A percentile compares a stretch with the other conserved stretches of the same genome.
These are phyloP conservation scores for Penicillium coprophilum DNA, from an alignment of 495 filamentous ascomycete genomes.

Conservation along the genomic window DNA sequence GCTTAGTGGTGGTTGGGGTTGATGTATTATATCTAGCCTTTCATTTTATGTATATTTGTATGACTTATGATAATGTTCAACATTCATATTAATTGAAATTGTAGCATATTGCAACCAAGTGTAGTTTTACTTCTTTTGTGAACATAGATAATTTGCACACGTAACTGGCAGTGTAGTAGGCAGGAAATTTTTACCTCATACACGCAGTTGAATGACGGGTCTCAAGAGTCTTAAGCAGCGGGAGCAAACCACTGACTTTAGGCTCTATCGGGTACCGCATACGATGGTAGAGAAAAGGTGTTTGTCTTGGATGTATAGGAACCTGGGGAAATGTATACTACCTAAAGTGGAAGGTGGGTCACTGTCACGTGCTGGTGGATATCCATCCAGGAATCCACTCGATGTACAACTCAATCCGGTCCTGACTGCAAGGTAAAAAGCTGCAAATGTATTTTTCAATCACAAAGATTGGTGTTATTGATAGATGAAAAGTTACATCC, in stretches of 20 bases:
- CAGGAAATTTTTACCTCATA: too few relatives aligned
- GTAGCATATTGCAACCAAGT: too few relatives aligned
- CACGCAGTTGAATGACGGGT: too few relatives aligned
- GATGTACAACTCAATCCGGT: neutral
- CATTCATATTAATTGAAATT: too few relatives aligned
- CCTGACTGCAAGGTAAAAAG: neutral
- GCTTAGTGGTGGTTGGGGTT: neutral
- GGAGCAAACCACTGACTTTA: too few relatives aligned
- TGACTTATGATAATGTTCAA: neutral
- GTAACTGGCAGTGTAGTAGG: too few relatives aligned
- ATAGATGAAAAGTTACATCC: slow-evolving; percentile 20
- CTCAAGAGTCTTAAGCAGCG: too few relatives aligned
- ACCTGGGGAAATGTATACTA: neutral
- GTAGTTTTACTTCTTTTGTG: too few relatives aligned
- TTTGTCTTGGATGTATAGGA: neutral
- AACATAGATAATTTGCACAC: too few relatives aligned
- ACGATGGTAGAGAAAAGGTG: too few relatives aligned
- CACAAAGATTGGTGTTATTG: slow-evolving; percentile 14
- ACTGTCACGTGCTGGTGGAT: neutral
- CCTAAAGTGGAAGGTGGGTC: neutral
- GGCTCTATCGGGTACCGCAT: too few relatives aligned
- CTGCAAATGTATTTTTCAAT: neutral
- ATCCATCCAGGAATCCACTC: neutral
- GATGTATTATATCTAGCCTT: neutral
- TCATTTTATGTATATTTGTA: neutral